Percentiles rank a stretch among this genome's conserved stretches.
Evolutionary conservation across 768 basidiomycete species (phyloP).

Genomic region (Lentinula raphanica): DNA sequence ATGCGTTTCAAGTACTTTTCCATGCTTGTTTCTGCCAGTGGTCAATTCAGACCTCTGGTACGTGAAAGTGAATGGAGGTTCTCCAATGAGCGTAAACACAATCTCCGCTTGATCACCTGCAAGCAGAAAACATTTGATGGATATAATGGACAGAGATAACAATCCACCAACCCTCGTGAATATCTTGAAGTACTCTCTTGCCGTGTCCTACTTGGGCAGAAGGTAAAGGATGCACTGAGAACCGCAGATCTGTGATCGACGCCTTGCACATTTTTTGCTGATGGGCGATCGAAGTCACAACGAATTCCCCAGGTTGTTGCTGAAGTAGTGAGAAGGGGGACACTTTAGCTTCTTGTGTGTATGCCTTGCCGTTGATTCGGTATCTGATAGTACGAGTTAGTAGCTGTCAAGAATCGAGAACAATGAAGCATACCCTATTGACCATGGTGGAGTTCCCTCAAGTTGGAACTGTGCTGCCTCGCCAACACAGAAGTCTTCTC

Average conservation of each 20-base stretch:
- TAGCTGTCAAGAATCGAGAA: constrained; percentile 7
- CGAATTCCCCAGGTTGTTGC: constrained; percentile 77
- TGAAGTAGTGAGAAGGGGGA: constrained; percentile 86
- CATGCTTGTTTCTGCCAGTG: constrained; percentile 58
- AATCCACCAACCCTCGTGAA: constrained; percentile 70
- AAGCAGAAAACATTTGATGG: constrained; percentile 5
- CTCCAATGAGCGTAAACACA: constrained; percentile 81
- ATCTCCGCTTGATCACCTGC: constrained; percentile 92
- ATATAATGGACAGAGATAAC: not conserved
- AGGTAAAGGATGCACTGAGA: constrained; percentile 77
- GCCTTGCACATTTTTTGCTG: constrained; percentile 91
- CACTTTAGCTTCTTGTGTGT: constrained; percentile 67
- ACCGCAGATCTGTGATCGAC: constrained; percentile 66
- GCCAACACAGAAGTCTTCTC: constrained; percentile 83
- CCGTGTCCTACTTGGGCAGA: constrained; percentile 88
- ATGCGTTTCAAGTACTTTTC: constrained; percentile 86
- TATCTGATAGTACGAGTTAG: constrained; percentile 45
- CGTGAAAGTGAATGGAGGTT: constrained; percentile 94
- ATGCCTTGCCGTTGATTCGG: constrained; percentile 68
- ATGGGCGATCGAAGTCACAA: constrained; percentile 84
- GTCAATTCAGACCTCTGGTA: constrained; percentile 80
- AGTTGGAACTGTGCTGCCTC: constrained; percentile 88
- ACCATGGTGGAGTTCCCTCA: constrained; percentile 93
- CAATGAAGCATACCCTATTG: constrained; percentile 54
- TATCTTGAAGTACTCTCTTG: constrained; percentile 73